phyloP scores from a whole-genome alignment of 2,329 filamentous ascomycete genomes.

The Lachnellula willkommii region DNA sequence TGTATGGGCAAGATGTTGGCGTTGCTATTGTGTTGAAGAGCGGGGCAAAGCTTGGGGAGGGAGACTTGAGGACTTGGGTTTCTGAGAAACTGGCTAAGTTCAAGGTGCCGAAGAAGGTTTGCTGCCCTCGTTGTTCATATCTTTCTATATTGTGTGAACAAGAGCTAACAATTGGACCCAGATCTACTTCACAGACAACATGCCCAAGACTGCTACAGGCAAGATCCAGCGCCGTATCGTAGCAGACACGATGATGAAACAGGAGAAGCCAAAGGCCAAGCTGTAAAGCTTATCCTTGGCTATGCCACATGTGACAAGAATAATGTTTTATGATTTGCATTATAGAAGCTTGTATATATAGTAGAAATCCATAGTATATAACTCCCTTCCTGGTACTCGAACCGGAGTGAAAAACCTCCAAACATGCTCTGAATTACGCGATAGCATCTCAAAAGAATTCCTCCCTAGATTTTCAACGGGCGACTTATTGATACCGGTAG shows the following conservation, averaged over 20 bases:
- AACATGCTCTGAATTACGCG: no score
- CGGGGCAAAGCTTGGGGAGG: conserved; percentile 49
- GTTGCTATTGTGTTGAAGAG: conserved; percentile 70
- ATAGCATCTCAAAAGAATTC: no score
- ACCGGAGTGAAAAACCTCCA: no score
- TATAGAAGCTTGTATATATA: no score
- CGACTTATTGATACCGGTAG: no score
- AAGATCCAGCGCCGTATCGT: conserved; percentile 84
- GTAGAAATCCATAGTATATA: no score
- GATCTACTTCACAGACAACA: conserved; percentile 76
- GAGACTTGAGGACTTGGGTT: conserved; percentile 65
- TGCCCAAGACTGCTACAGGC: conserved; percentile 89
- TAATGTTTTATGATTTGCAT: no score
- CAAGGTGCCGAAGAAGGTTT: conserved; percentile 77
- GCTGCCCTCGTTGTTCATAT: conserved; percentile 18
- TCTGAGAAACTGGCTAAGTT: conserved; percentile 70
- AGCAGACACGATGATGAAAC: conserved; percentile 77
- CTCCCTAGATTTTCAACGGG: no score
- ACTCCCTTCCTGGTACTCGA: no score
- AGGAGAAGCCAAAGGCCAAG: conserved; percentile 52
- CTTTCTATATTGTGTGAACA: not conserved
- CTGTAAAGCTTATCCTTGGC: conserved; percentile 35
- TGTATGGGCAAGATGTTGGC: conserved; percentile 78
- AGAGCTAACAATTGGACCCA: conserved; percentile 31
- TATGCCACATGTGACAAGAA: no score